A percentile compares a stretch with the other conserved stretches of the same genome.
phyloP scores from a whole-genome alignment of 129 eudicot species.

The Sambucus nigra region DNA sequence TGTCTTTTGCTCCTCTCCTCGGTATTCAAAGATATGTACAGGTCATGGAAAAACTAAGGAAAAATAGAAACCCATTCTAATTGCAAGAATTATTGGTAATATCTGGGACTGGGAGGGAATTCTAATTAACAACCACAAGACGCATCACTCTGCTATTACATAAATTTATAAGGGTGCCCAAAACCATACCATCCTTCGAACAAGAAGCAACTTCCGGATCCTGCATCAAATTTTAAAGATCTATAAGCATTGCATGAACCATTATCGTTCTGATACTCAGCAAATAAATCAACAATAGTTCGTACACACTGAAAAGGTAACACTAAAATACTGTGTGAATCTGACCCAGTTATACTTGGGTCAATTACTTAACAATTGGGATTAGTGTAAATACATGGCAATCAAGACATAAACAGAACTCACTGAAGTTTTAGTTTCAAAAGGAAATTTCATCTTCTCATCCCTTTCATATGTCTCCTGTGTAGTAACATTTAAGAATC shows the following conservation, averaged over 20 bases:
- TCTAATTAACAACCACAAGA: no score
- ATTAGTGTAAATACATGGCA: neutral
- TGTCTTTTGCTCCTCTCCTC: no score
- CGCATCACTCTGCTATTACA: no score
- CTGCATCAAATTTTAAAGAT: constrained; percentile 25
- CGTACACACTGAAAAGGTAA: no score
- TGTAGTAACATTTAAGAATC: neutral
- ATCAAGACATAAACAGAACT: neutral
- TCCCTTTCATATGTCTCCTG: constrained; percentile 22
- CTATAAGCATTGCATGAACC: constrained; percentile 8
- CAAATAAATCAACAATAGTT: neutral
- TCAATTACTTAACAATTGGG: no score
- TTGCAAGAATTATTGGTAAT: no score
- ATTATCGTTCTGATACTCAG: neutral
- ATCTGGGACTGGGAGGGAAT: no score
- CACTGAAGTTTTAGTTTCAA: constrained; percentile 11
- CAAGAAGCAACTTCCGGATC: constrained; percentile 31
- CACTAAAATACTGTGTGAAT: no score
- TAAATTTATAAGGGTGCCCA: neutral
- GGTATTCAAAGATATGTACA: no score
- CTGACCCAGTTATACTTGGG: no score
- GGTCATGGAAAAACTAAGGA: no score
- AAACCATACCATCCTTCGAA: constrained; percentile 43
- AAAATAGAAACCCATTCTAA: no score
- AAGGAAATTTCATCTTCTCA: constrained; percentile 15